Evolutionary conservation across 2,329 filamentous ascomycete genomes (phyloP).

Genomic region (Aspergillus ustus): DNA sequence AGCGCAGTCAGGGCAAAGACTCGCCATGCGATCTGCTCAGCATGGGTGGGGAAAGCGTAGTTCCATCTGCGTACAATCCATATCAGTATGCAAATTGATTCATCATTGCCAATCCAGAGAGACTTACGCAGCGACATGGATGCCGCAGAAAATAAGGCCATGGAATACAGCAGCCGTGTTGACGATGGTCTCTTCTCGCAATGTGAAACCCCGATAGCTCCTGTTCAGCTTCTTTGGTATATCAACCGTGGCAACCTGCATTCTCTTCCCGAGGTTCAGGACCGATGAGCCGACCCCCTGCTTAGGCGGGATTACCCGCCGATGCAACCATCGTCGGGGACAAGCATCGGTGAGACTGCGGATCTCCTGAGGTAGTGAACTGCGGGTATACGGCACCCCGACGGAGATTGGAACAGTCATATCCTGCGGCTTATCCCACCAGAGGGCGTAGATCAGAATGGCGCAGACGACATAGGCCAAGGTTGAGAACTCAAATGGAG

Average conservation of each 20-base stretch:
- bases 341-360: background rate
- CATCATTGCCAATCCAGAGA: background rate
- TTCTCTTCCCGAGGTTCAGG: background rate
- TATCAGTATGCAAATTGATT: background rate
- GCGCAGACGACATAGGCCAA: background rate
- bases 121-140: constrained; percentile 8
- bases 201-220: background rate
- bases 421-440: constrained; percentile 5
- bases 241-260: background rate
- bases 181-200: background rate
- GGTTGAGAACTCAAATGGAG: background rate
- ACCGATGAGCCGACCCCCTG: background rate
- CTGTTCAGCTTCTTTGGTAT: background rate
- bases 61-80: background rate
- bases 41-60: background rate
- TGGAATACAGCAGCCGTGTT: background rate
- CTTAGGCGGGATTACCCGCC: background rate
- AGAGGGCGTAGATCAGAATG: background rate
- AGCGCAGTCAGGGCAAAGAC: background rate
- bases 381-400: background rate
- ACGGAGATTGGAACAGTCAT: constrained; percentile 3
- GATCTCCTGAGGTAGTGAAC: background rate
- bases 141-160: background rate
- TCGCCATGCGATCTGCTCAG: background rate
- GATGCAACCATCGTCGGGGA: background rate